Base-by-base conservation (phyloP, 176 grass and related monocot genomes). In the Pontederia paniculata region DNA sequence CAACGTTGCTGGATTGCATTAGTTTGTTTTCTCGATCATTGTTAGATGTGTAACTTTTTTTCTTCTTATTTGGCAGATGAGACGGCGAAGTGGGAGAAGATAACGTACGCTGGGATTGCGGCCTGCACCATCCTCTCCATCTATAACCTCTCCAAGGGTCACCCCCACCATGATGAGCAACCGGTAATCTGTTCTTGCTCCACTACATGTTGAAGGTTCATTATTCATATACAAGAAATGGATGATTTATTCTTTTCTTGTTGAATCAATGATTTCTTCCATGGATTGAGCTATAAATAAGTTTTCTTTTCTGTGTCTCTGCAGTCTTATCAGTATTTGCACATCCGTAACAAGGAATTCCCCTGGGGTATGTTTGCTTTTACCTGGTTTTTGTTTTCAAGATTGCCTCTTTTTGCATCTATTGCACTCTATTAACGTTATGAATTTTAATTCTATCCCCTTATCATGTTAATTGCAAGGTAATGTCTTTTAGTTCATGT, bases 11-110 rank as follows among this genome's bases (percentile, higher is more conserved):
- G 15, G 12, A 17, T 17, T 15, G 3, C 48, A 17, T 50, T 5
- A 7, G n/a, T 50, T 23, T 56, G 54, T 9, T 56, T 20, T 12
- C 44, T 7, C 1, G 19, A 60, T 45, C 9, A 9, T 31, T 5
- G 14, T 2, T 4, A 37, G 28, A 37, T 37, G 7, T 6, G 7
- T 37, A 37, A 5, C 7, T 37, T 10, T 11, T 43, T 18, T 44
- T 31, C 47, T 63, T 43, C 19, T 17, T 16, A 18, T 48, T 28
- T 7, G 62, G 1, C 70, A 81, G 83, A 71, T 47, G 83, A 86
- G 66, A 74, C 83, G 0, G 67, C 31, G 20, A 86, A 78, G 57
- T 86, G 78, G 83, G 70, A 86, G 78, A 62, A 74, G 70, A 81
- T 78, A 49, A 78, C 83, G 3, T 77, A 74, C 57, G 53, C 56